A percentile compares a stretch with the other conserved stretches of the same genome.
phyloP scores from a whole-genome alignment of 148 eudicot genomes.

The Chenopodium suecicum region DNA sequence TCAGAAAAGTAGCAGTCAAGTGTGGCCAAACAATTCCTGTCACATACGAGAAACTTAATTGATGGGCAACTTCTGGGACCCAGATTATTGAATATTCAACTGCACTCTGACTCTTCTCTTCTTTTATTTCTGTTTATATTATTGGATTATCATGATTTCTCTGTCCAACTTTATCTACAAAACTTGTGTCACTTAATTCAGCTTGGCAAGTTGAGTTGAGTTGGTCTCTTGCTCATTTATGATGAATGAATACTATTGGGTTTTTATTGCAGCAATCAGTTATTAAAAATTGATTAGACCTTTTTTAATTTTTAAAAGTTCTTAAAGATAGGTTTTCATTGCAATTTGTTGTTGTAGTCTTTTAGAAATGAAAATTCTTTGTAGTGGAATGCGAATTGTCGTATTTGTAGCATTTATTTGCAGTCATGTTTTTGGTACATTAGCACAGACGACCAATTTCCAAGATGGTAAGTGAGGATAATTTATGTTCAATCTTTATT shows the following conservation, averaged over 20 bases:
- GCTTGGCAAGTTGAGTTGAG: conserved; percentile 8
- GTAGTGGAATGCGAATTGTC: conserved; percentile 26
- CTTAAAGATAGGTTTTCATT: background rate
- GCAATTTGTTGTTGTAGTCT: background rate
- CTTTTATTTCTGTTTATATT: background rate
- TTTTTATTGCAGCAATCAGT: background rate
- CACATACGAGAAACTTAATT: background rate
- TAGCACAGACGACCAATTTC: conserved; percentile 28
- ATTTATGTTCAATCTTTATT: background rate
- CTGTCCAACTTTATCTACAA: background rate
- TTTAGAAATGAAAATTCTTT: conserved; percentile 5
- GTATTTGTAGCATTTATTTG: conserved; percentile 34
- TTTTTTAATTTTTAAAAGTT: too few relatives aligned
- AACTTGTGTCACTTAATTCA: background rate
- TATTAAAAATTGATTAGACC: background rate
- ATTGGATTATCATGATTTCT: background rate
- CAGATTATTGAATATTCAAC: conserved; percentile 18
- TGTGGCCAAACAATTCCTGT: background rate
- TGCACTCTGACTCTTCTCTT: background rate
- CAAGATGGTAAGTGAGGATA: conserved; percentile 45
- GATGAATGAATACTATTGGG: background rate
- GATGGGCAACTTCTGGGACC: background rate
- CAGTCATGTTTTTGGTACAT: conserved; percentile 26
- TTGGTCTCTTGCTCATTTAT: background rate
- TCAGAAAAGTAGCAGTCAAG: background rate